Percentiles rank a stretch among this genome's conserved stretches.
phyloP scores from a whole-genome alignment of 768 basidiomycete genomes.

The Lentinus brumalis region DNA sequence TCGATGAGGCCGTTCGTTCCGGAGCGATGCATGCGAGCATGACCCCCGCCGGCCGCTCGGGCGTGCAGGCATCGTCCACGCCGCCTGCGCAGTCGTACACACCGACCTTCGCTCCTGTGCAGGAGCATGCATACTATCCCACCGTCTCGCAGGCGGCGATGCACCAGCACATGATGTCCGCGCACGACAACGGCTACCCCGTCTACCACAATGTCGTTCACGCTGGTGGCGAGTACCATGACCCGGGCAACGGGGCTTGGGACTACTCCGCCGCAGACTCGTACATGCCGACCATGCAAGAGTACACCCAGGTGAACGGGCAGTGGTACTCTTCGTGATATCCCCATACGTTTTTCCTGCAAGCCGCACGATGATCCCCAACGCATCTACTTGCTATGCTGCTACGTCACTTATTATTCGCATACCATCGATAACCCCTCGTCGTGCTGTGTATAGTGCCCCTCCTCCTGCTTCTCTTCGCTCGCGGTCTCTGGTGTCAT shows the following conservation, averaged over 20 bases:
- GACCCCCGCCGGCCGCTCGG: constrained; percentile 18
- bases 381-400: neutral
- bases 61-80: neutral
- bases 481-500: neutral
- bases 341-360: neutral
- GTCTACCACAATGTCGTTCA: neutral
- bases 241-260: neutral
- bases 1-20: constrained; percentile 28
- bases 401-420: neutral
- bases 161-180: too few relatives aligned
- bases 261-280: neutral
- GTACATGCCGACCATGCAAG: constrained; percentile 4
- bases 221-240: neutral
- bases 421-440: neutral
- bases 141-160: neutral
- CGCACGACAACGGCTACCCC: neutral
- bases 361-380: constrained; percentile 2
- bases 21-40: constrained; percentile 31
- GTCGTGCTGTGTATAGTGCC: constrained; percentile 1
- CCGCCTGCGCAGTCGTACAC: neutral
- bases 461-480: neutral
- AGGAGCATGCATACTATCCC: neutral
- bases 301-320: neutral
- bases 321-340: constrained; percentile 12
- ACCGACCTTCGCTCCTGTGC: neutral